phyloP scores from a whole-genome alignment of 2,329 filamentous ascomycete genomes.

The Aspergillus brasiliensis region DNA sequence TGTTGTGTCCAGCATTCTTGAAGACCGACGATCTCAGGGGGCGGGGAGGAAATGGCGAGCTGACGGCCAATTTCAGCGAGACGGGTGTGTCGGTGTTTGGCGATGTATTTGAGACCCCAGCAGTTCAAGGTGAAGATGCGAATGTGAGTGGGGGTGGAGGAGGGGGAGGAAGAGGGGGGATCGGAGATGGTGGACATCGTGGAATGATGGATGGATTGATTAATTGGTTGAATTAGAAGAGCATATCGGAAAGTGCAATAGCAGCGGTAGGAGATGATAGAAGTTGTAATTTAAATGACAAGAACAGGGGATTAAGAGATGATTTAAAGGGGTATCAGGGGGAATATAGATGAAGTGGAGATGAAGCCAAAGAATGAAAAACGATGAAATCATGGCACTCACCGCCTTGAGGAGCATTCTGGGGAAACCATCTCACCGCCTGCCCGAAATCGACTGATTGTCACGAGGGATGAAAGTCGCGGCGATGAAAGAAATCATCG shows the following conservation, averaged over 20 bases:
- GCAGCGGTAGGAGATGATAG: not conserved
- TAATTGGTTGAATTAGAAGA: too few relatives aligned
- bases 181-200: slow-evolving; percentile 6
- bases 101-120: slow-evolving; percentile 91
- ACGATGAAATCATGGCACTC: slow-evolving; percentile 11
- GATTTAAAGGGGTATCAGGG: not conserved
- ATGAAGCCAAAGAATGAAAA: not conserved
- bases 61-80: slow-evolving; percentile 81
- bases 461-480: slow-evolving; percentile 6
- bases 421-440: not conserved
- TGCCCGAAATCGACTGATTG: slow-evolving; percentile 2
- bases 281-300: not conserved
- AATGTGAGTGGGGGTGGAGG: slow-evolving; percentile 59
- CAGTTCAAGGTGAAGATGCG: slow-evolving; percentile 89
- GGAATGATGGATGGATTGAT: not conserved
- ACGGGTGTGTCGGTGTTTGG: slow-evolving; percentile 74
- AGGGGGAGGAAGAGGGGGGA: slow-evolving; percentile 43
- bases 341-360: not conserved
- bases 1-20: slow-evolving; percentile 93
- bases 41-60: slow-evolving; percentile 67
- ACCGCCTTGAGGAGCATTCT: not conserved
- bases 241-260: not conserved
- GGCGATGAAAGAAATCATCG: slow-evolving; percentile 6
- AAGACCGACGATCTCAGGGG: slow-evolving; percentile 83
- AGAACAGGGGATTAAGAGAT: not conserved